phyloP scores from a whole-genome alignment of 495 filamentous ascomycete genomes.

The Aspergillus bertholletiae region DNA sequence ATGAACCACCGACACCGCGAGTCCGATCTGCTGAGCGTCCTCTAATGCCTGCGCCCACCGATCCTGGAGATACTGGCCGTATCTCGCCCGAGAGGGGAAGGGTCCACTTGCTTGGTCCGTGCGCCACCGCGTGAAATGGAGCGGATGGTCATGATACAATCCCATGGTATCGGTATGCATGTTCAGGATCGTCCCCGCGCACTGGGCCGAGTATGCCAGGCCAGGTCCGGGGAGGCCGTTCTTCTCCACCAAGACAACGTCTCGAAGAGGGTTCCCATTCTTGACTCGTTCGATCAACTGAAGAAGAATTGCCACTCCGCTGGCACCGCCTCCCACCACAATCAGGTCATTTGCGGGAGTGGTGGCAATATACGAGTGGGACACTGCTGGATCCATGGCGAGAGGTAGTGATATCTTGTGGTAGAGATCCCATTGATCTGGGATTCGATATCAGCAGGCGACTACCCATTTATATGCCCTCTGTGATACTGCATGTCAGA shows the following conservation, averaged over 20 bases:
- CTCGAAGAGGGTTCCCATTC: not conserved
- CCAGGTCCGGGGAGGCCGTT: not conserved
- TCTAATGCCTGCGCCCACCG: not conserved
- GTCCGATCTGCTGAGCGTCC: not conserved
- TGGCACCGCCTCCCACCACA: slow-evolving; percentile 4
- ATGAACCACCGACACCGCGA: not conserved
- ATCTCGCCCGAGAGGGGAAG: not conserved
- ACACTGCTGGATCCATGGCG: not conserved
- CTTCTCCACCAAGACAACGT: slow-evolving; percentile 1
- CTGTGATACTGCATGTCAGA: too few species aligned
- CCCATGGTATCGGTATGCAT: slow-evolving; percentile 3
- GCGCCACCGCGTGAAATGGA: not conserved
- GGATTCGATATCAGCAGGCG: not conserved
- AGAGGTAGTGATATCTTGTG: not conserved
- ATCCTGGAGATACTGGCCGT: slow-evolving; percentile 2
- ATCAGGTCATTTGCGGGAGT: not conserved
- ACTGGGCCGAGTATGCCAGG: not conserved
- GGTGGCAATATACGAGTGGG: not conserved
- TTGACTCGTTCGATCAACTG: not conserved
- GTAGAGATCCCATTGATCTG: not conserved
- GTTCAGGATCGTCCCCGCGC: slow-evolving; percentile 1
- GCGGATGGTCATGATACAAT: not conserved
- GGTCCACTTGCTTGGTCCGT: not conserved
- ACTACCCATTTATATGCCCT: not conserved
- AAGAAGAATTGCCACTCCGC: slow-evolving; percentile 2